Percentiles rank a stretch among this genome's conserved stretches.
Conservation (phyloP, 345 rosid species). For the Cardiospermum halicacabum region DNA sequence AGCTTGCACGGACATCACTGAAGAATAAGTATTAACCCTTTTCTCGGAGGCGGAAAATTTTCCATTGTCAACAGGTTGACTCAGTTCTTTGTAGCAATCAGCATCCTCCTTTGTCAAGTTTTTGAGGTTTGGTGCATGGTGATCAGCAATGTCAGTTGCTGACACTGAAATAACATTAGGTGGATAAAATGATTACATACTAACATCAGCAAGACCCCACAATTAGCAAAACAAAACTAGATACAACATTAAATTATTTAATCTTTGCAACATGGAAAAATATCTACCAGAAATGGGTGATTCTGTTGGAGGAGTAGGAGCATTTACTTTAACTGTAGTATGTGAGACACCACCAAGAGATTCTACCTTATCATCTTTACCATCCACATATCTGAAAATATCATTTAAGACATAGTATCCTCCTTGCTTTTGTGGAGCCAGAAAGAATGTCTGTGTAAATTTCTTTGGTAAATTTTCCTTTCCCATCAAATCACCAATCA, state of each 20-base stretch:
- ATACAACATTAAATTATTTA: conserved; percentile 3
- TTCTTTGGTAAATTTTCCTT: conserved; percentile 39
- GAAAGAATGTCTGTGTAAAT: conserved; percentile 65
- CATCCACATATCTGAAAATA: conserved; percentile 55
- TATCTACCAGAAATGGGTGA: conserved; percentile 34
- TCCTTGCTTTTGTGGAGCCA: conserved; percentile 57
- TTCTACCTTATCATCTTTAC: conserved; percentile 16
- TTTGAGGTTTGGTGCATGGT: conserved; percentile 14
- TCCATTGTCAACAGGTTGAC: conserved; percentile 25
- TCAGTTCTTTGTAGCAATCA: conserved; percentile 18
- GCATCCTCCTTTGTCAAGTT: conserved; percentile 16
- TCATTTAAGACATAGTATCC: conserved; percentile 76
- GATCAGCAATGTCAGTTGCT: conserved; percentile 10
- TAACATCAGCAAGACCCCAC: neutral
- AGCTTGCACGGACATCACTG: conserved; percentile 9
- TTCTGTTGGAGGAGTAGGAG: conserved; percentile 25
- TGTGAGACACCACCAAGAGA: conserved; percentile 17
- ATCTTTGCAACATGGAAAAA: neutral
- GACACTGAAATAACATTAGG: conserved; percentile 31
- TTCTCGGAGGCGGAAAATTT: conserved; percentile 25
- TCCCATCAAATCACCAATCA: conserved; percentile 55
- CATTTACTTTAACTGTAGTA: conserved; percentile 23
- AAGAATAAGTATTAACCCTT: conserved; percentile 18
- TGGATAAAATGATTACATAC: neutral
- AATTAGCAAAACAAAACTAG: neutral